Evolutionary conservation across 306 rosid species (phyloP), one percentile per base, ranked within the genome.

Genomic region (Trifolium repens): DNA sequence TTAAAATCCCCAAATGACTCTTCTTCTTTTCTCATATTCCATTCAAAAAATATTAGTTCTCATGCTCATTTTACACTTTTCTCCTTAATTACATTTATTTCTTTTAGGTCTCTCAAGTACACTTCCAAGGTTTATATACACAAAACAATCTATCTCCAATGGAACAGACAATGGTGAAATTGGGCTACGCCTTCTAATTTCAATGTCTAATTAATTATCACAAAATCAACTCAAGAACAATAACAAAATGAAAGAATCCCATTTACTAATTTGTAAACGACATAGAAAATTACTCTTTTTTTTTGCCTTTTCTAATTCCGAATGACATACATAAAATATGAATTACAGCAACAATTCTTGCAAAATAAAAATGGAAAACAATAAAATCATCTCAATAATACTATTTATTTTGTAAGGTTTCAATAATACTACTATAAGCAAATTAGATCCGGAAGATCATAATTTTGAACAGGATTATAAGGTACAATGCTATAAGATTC

Each of bases 391-490:
- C 37, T 15, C 49, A 49, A 8, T 13, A 49, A 10, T 30, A 1
- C 85, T 22, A 22, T 22, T 22, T 22, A 1, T 22, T 22, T 22
- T 22, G 24, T 22, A 22, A 22, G 24, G 24, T 40, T 27, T 15
- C 49, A 49, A 8, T 13, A 49, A 10, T 22, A 1, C 85, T 22
- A 22, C 24, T 85, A 89, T 40, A 89, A 83, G 75, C 83, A 77
- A 80, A 89, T 91, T 44, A 91, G 85, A 76, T 91, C 96, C 0
- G 94, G 96, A 82, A 91, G 76, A 67, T 50, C 84, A 42, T 47
- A 67, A 44, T 70, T 73, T 30, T 70, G 46, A 57, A 63, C 55
- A 19, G 69, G 76, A 43, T 27, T n/a, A 42, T 65, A 79, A 19
- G 86, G 81, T 30, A 67, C 70, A 5, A 81, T 9, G 44, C 67